Base-by-base conservation (phyloP, 1,139 yeast species). In the Blastobotrys serpentis region DNA sequence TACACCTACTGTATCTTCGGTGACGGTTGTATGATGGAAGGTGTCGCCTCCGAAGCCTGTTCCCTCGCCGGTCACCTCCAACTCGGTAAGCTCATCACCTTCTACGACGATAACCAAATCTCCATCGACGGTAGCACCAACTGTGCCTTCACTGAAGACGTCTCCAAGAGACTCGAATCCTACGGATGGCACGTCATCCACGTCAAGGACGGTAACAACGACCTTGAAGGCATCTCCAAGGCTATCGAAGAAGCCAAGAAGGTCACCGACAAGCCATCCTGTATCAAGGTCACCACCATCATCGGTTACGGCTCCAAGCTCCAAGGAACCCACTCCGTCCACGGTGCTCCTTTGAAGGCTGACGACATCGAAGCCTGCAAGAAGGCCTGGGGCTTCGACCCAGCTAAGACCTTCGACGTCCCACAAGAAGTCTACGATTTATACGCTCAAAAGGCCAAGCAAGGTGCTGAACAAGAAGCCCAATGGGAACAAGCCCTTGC, bases 11-110 rank as follows among this genome's bases (percentile, higher is more conserved):
- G 75, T 58, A 84, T 94, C 77, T 74, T 88, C 56, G 99, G 99
- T 74, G 99, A 92, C 65, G 99, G 98, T 62, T 94, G 98, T 77
- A 78, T 92, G 78, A 86, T 85, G 92, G 99, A 92, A 77, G 99
- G 99, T 79, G 89, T 92, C 56, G 81, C 97, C 52, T 80, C 94
- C 53, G 99, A 92, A 77, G 95, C 98, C 48, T 79, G 80, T 62
- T 92, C 98, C 40, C 75, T 90, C 56, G 99, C 98, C 58, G 99
- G 98, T 65, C 98, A 92, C 75, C 78, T 92, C 72, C 80, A 89
- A 76, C 83, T 92, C 70, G 89, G 89, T 70, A 90, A 90, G 78
- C 81, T 92, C 75, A 88, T 92, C 71, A 89, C 94, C 52, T 83
- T 92, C 75, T 94, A 94, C 84, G 99, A 92, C 69, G 96, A 89